phyloP scores from a whole-genome alignment of 2,329 filamentous ascomycete species.

The Escovopsis weberi region DNA sequence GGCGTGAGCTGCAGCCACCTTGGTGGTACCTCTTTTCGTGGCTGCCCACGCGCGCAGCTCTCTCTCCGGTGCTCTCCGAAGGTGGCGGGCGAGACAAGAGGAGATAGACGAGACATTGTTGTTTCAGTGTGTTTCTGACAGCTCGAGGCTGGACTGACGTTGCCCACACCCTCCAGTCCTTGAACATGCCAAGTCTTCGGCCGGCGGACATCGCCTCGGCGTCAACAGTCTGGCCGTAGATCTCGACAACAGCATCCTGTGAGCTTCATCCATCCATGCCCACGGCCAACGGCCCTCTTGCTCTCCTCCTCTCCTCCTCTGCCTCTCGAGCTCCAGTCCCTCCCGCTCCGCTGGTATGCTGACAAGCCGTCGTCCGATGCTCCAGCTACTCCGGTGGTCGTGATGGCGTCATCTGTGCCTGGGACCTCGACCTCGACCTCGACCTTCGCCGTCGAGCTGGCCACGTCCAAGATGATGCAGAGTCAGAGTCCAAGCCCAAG shows the following conservation, averaged over 20 bases:
- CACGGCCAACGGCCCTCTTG: not conserved
- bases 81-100: not conserved
- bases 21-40: not conserved
- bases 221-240: constrained; percentile 92
- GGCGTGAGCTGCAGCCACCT: not conserved
- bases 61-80: not conserved
- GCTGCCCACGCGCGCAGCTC: not conserved
- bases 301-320: constrained; percentile 3
- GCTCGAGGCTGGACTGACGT: constrained; percentile 1
- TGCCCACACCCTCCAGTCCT: constrained; percentile 28
- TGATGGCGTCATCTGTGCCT: constrained; percentile 90
- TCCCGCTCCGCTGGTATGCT: no score
- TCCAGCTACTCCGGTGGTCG: constrained; percentile 84
- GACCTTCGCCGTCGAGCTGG: constrained; percentile 15
- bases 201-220: constrained; percentile 77
- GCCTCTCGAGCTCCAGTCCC: not conserved
- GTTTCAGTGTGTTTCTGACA: not conserved
- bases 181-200: constrained; percentile 42
- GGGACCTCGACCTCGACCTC: constrained; percentile 71
- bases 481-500: constrained; percentile 14
- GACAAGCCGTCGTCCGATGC: not conserved
- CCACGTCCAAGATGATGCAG: constrained; percentile 6
- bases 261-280: constrained; percentile 21
- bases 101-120: not conserved
- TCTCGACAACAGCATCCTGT: constrained; percentile 71